phyloP scores from a whole-genome alignment of 805 yeast species.

The Zygoascus biomembranicola region DNA sequence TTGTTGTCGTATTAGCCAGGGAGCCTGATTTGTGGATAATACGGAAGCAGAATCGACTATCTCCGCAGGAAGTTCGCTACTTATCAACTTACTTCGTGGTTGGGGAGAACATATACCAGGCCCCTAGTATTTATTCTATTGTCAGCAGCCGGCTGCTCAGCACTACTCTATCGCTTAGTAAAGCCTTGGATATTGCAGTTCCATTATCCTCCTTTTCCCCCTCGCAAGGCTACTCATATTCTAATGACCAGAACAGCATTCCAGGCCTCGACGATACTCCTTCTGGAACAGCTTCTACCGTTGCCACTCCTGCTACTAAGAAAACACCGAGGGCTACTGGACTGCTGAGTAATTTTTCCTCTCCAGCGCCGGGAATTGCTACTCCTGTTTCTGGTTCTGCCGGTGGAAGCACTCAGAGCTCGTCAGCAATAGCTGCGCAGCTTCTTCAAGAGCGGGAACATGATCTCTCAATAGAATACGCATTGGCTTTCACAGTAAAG shows the following conservation, averaged over 20 bases:
- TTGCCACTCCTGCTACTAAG: constrained; percentile 5
- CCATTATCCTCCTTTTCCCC: constrained; percentile 49
- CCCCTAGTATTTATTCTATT: constrained; percentile 69
- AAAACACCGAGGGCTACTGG: constrained; percentile 4
- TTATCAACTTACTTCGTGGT: constrained; percentile 78
- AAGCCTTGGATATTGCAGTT: constrained; percentile 41
- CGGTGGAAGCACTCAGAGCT: not conserved
- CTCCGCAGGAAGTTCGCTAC: constrained; percentile 43
- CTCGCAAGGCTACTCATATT: constrained; percentile 49
- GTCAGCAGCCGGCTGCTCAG: constrained; percentile 62
- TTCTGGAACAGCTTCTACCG: not conserved
- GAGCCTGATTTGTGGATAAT: constrained; percentile 94
- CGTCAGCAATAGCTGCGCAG: not conserved
- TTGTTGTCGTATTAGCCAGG: constrained; percentile 58
- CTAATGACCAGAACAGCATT: constrained; percentile 14
- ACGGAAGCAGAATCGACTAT: constrained; percentile 64
- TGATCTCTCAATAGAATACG: constrained; percentile 18
- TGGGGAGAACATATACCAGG: constrained; percentile 88
- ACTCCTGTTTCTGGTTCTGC: constrained; percentile 4
- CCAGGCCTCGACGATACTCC: constrained; percentile 2
- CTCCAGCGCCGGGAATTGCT: constrained; percentile 4
- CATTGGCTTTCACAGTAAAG: constrained; percentile 15
- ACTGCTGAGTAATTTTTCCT: constrained; percentile 1
- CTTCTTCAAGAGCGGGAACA: constrained; percentile 4
- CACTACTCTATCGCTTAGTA: constrained; percentile 36